Evolutionary conservation across 768 basidiomycete genomes (phyloP), one percentile per base, ranked within the genome.

Genomic region (Mycena polygramma): DNA sequence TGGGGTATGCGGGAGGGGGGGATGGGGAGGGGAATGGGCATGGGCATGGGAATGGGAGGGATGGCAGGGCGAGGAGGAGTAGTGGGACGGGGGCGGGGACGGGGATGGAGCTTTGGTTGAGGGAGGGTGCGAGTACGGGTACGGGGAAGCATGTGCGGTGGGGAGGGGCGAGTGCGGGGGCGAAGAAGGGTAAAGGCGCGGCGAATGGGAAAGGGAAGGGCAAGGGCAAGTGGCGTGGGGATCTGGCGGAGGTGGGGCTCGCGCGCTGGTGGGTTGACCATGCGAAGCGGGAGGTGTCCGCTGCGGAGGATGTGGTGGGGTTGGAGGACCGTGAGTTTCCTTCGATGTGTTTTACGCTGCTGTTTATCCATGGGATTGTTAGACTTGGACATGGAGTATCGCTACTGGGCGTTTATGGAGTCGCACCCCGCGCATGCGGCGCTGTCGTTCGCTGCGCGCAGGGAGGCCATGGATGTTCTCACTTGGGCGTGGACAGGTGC

Each of bases 341-440:
- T n/a, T n/a, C n/a, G n/a, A n/a, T n/a, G n/a, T n/a, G n/a, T n/a
- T n/a, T n/a, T n/a, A n/a, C n/a, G n/a, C n/a, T n/a, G n/a, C n/a
- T n/a, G n/a, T n/a, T n/a, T n/a, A 13, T 49, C 65, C 46, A 52
- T 49, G 19, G 37, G 36, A 0, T n/a, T 73, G 58, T 19, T 41
- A 94, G 94, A 88, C 54, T 81, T 93, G 24, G 92, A 94, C 64
- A 85, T 90, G 75, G 92, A 94, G 75, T 93, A 92, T 73, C 84
- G 91, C 63, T 95, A 94, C 75, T 95, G 94, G 94, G 82, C 88
- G 8, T 95, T 91, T 76, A 86, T 95, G 80, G 92, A 94, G 78
- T 81, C 87, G 41, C 93, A 95, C 73, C 94, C 94, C 0, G 92
- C 92, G 0, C 94, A 95, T 77, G 81, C 84, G 10, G 76, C 85